These are phyloP conservation scores for Thielaviopsis ethacetica DNA, from an alignment of 2,329 filamentous ascomycete genomes.

Conservation along the genomic window DNA sequence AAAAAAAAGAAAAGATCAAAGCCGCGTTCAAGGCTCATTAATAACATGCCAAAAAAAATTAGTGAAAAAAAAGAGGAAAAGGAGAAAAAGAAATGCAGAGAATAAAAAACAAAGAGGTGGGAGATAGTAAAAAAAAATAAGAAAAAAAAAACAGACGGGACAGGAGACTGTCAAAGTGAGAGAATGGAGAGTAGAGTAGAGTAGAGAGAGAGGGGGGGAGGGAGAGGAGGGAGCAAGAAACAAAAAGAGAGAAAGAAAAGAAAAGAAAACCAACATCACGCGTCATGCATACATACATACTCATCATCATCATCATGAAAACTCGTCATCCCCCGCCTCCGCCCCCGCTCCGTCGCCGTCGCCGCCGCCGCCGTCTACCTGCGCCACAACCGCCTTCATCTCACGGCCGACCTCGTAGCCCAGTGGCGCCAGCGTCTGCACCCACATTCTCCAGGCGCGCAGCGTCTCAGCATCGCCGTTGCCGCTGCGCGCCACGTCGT, in stretches of 20 bases:
- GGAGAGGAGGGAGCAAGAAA: neutral
- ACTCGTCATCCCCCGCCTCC: too few species aligned
- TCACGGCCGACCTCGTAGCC: conserved; percentile 77
- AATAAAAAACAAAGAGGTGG: too few species aligned
- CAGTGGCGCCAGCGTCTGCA: conserved; percentile 58
- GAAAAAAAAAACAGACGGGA: neutral
- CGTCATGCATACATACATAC: neutral
- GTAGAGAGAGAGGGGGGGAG: neutral
- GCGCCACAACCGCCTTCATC: conserved; percentile 51
- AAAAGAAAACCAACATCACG: neutral
- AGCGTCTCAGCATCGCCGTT: conserved; percentile 24
- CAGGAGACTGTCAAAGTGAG: neutral
- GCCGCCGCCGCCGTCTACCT: conserved; percentile 19
- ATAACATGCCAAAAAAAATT: neutral
- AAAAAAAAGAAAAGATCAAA: neutral
- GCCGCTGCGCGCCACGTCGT: conserved; percentile 32
- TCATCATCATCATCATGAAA: conserved; percentile 23
- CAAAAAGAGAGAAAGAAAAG: conserved; percentile 1
- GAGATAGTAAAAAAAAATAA: neutral
- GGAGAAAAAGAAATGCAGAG: too few species aligned
- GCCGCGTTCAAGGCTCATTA: neutral
- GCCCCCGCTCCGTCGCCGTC: too few species aligned
- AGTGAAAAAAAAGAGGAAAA: too few species aligned
- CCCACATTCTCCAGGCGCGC: conserved; percentile 45
- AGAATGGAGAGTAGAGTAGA: too few species aligned